Percentiles rank a stretch among this genome's conserved stretches.
phyloP scores from a whole-genome alignment of 371 early-diverging fungal genomes.

The Nematocida sp. region DNA sequence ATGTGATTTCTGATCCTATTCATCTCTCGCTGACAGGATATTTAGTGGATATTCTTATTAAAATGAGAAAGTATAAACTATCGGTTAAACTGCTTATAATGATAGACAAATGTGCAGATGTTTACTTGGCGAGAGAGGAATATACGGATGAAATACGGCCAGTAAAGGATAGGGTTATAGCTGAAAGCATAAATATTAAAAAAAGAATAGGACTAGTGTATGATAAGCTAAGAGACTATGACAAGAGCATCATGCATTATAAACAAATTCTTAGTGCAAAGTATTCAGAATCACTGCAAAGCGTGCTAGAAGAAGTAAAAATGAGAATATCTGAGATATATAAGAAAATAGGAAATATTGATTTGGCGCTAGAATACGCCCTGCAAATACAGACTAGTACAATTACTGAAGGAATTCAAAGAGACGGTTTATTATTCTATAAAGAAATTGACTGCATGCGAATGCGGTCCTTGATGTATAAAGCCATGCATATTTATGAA shows the following conservation, averaged over 20 bases:
- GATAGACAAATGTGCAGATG: not conserved
- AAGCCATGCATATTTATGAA: constrained; percentile 29
- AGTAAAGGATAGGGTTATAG: constrained; percentile 12
- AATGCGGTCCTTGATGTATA: constrained; percentile 35
- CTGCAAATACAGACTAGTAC: constrained; percentile 24
- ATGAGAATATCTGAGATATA: constrained; percentile 66
- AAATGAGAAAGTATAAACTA: constrained; percentile 41
- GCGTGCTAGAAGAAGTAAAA: constrained; percentile 54
- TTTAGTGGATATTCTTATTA: constrained; percentile 38
- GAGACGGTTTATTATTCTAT: constrained; percentile 22
- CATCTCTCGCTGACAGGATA: constrained; percentile 36
- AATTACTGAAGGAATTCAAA: not conserved
- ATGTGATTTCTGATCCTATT: not conserved
- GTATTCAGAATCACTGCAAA: not conserved
- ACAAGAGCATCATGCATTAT: constrained; percentile 54
- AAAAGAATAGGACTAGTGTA: constrained; percentile 33
- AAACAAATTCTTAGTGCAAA: constrained; percentile 50
- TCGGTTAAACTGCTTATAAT: not conserved
- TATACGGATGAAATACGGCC: not conserved
- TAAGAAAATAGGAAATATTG: constrained; percentile 61
- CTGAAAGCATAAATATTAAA: constrained; percentile 34
- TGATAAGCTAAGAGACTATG: constrained; percentile 41
- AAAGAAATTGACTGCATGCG: constrained; percentile 28
- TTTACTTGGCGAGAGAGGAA: not conserved
- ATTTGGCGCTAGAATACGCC: constrained; percentile 61